Evolutionary conservation across 768 basidiomycete genomes (phyloP).

Genomic region (Amanita rubescens): DNA sequence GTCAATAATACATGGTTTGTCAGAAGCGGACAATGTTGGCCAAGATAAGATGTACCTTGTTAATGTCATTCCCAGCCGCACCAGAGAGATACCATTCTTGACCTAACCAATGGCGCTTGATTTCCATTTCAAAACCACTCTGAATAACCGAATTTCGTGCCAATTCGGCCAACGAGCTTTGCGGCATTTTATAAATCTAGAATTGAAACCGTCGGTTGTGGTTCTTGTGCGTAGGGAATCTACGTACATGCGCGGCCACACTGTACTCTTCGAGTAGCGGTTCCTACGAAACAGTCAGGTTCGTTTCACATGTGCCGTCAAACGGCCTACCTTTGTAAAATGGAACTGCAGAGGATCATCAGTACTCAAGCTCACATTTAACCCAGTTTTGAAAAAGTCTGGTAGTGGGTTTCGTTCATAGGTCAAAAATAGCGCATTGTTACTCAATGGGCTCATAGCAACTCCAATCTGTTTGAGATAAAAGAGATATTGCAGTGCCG

Average conservation of each 20-base stretch:
- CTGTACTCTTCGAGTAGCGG: slow-evolving; percentile 95
- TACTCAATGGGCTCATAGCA: slow-evolving; percentile 97
- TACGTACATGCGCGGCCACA: slow-evolving; percentile 86
- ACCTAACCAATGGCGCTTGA: slow-evolving; percentile 95
- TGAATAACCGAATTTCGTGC: slow-evolving; percentile 98
- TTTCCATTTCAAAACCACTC: slow-evolving; percentile 97
- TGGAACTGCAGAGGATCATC: slow-evolving; percentile 97
- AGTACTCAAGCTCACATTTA: slow-evolving; percentile 94
- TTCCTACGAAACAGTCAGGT: slow-evolving; percentile 44
- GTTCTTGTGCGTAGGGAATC: neutral
- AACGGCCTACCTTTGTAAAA: slow-evolving; percentile 77
- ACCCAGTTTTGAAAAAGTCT: slow-evolving; percentile 92
- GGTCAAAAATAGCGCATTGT: slow-evolving; percentile 93
- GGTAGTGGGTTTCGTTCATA: slow-evolving; percentile 97
- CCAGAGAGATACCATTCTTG: slow-evolving; percentile 91
- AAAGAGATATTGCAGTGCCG: slow-evolving; percentile 93
- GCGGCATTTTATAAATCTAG: slow-evolving; percentile 94
- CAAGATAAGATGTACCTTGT: slow-evolving; percentile 54
- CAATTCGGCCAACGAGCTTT: slow-evolving; percentile 89
- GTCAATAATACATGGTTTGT: neutral
- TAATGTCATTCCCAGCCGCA: slow-evolving; percentile 89
- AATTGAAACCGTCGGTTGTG: neutral
- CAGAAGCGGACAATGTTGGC: neutral
- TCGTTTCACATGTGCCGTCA: neutral
- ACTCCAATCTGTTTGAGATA: slow-evolving; percentile 98